phyloP scores from a whole-genome alignment of 306 rosid genomes.

The Mimosa bimucronata region DNA sequence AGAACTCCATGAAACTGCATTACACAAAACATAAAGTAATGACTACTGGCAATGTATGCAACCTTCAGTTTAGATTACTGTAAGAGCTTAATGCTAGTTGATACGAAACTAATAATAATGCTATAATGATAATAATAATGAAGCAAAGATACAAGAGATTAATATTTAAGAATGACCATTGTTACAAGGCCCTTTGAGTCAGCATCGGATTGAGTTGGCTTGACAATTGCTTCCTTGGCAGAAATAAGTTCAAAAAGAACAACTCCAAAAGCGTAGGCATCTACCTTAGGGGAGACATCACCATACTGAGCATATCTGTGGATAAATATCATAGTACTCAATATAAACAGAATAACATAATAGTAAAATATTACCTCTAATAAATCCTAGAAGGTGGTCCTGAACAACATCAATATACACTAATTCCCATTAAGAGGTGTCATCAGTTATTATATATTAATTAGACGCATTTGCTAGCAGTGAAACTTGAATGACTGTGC shows the following conservation, averaged over 20 bases:
- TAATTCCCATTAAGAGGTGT: no score
- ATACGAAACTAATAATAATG: neutral
- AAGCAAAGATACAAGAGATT: neutral
- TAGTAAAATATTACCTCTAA: neutral
- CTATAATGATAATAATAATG: neutral
- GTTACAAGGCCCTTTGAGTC: neutral
- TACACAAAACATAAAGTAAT: neutral
- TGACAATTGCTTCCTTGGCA: neutral
- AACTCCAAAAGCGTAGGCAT: neutral
- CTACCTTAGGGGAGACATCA: constrained; percentile 1
- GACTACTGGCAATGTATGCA: neutral
- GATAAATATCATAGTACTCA: neutral
- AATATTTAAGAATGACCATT: neutral
- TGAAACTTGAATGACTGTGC: no score
- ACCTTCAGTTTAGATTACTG: neutral
- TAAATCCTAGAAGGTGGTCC: neutral
- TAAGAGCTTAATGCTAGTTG: neutral
- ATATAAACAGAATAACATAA: neutral
- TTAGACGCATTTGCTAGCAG: no score
- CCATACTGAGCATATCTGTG: neutral
- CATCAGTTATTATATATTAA: no score
- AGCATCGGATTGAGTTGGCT: neutral
- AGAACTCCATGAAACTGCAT: constrained; percentile 1
- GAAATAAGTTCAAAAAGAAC: constrained; percentile 2
- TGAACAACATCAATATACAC: neutral